Base-by-base conservation (phyloP, 106 monocot species). In the Agapanthus africanus region DNA sequence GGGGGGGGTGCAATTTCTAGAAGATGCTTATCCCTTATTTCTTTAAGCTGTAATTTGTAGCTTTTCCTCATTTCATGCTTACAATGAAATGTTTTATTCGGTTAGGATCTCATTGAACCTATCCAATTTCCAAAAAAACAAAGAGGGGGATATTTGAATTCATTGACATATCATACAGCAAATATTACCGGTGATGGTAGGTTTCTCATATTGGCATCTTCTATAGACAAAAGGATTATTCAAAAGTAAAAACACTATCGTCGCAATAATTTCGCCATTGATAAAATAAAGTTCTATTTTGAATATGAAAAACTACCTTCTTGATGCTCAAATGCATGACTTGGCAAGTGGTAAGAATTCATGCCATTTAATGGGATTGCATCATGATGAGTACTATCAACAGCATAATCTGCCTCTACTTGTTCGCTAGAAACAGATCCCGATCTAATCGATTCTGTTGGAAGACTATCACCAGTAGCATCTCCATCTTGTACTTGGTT, bases 281-380 rank as follows among this genome's bases (percentile, higher is more conserved):
- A 22, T 10, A 26, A 11, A 0, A 0, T 60, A 3, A 31, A 19
- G 10, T 26, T 9, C 16, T 31, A 26, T 6, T 11, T 60, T 31
- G 28, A 7, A 28, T 60, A 11, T 26, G 16, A 19, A 7, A 51
- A 27, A 15, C 54, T 82, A 95, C 95, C 91, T 79, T 90, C 80
- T 60, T 79, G 65, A 50, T 77, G 74, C 42, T 88, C 85, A 85
- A 81, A 81, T 63, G 54, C 46, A 70, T 79, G 79, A 31, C 61
- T 73, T 67, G 87, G 84, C 54, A 82, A 67, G 65, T 77, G 71
- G 63, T 74, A 87, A 16, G 80, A 63, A 19, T 31, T 7, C 15
- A 72, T 51, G 33, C 66, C 81, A 16, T 75, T 41, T 31, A 67
- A 40, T 57, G 78, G 73, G 40, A 32, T 75, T 26, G 78, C 85